Evolutionary conservation across 371 early-diverging fungal genomes (phyloP).

Genomic region (Circinella umbellata): DNA sequence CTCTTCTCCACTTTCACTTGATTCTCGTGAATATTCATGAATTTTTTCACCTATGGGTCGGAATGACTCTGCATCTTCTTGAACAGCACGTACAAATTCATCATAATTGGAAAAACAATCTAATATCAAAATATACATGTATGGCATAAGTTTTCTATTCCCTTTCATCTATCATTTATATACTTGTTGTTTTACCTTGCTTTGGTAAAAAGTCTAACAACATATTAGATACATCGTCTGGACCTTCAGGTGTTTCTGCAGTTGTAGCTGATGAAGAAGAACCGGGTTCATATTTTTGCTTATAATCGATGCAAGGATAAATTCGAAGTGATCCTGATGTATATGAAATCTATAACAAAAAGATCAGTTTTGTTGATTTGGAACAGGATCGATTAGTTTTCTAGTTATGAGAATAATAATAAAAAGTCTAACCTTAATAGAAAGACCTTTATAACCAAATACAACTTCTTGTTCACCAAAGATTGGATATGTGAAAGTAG

Average conservation of each 20-base stretch:
- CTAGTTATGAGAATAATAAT: neutral
- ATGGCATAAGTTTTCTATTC: neutral
- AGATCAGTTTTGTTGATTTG: too few species aligned
- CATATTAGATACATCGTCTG: conserved; percentile 51
- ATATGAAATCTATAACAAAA: conserved; percentile 64
- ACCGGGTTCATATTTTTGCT: conserved; percentile 39
- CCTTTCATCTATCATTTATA: neutral
- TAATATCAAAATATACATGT: conserved; percentile 12
- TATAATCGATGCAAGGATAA: conserved; percentile 67
- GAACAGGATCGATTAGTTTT: too few species aligned
- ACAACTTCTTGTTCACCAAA: conserved; percentile 90
- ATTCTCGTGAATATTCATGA: conserved; percentile 60
- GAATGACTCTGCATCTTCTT: conserved; percentile 63
- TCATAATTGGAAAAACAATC: conserved; percentile 61
- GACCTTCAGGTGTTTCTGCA: conserved; percentile 3
- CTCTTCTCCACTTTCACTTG: conserved; percentile 38
- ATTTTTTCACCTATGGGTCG: conserved; percentile 76
- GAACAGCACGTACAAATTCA: conserved; percentile 64
- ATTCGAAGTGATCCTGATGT: conserved; percentile 80
- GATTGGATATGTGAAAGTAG: conserved; percentile 86
- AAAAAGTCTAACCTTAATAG: conserved; percentile 58
- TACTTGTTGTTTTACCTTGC: conserved; percentile 33
- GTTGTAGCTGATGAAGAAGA: conserved; percentile 16
- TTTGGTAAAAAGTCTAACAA: conserved; percentile 51
- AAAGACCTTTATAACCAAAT: conserved; percentile 85